phyloP scores from a whole-genome alignment of 2,329 filamentous ascomycete genomes.

The Metarhizium brunneum region DNA sequence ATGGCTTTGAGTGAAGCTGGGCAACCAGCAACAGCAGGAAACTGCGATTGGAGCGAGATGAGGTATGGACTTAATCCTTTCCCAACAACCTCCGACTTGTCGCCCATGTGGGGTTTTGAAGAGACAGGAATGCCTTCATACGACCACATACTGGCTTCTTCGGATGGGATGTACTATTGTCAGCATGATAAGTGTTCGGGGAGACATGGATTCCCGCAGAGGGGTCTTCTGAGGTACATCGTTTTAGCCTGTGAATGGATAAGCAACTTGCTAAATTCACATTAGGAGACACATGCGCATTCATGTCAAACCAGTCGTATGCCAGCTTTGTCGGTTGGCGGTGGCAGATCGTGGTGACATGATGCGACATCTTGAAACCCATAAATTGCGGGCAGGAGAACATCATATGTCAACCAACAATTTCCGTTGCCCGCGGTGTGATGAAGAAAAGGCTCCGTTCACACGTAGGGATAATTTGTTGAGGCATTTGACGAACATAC shows the following conservation, averaged over 20 bases:
- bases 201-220: not conserved
- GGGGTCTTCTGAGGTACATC: no score
- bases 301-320: constrained; percentile 1
- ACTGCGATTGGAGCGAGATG: not conserved
- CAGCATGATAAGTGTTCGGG: not conserved
- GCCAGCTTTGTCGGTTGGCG: not conserved
- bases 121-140: constrained; percentile 1
- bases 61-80: not conserved
- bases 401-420: no score
- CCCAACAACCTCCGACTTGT: not conserved
- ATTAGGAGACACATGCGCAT: not conserved
- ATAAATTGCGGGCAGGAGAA: no score
- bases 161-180: constrained; percentile 1
- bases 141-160: not conserved
- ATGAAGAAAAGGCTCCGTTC: not conserved
- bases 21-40: not conserved
- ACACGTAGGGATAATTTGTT: not conserved
- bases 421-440: not conserved
- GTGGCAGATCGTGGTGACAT: not conserved
- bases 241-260: no score
- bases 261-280: not conserved
- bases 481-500: not conserved
- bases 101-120: not conserved
- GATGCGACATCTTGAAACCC: not conserved
- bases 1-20: not conserved